Conservation (phyloP, 805 yeast species). For the Teunomyces panamensis region DNA sequence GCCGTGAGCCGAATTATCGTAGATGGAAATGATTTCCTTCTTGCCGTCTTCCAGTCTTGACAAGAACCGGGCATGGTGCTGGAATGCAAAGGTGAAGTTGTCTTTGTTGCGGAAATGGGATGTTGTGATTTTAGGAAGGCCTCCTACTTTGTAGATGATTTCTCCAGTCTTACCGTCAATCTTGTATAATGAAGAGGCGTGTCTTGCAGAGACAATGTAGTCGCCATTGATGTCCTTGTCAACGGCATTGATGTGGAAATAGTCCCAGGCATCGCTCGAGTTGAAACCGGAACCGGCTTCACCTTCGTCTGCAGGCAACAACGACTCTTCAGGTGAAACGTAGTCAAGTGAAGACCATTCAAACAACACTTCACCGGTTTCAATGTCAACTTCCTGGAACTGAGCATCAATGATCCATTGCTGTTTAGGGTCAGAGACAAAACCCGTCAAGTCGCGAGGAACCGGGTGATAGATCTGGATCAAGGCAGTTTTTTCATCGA, state of each 20-base stretch:
- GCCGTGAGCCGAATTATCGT: conserved; percentile 38
- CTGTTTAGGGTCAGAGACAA: conserved; percentile 22
- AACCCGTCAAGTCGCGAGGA: conserved; percentile 24
- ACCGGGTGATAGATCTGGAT: conserved; percentile 33
- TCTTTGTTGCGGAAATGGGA: conserved; percentile 14
- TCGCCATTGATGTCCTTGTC: conserved; percentile 34
- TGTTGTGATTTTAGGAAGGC: conserved; percentile 17
- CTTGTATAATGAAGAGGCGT: conserved; percentile 32
- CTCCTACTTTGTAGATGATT: conserved; percentile 33
- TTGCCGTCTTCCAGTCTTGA: conserved; percentile 18
- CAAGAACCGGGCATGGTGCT: conserved; percentile 35
- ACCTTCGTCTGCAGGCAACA: conserved; percentile 26
- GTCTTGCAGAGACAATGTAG: conserved; percentile 34
- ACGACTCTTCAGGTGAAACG: conserved; percentile 30
- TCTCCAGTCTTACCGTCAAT: conserved; percentile 34
- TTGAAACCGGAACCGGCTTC: conserved; percentile 33
- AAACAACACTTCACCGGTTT: conserved; percentile 32
- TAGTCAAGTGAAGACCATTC: conserved; percentile 35
- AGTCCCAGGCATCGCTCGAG: conserved; percentile 37
- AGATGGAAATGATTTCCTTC: conserved; percentile 32
- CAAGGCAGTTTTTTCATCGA: conserved; percentile 27
- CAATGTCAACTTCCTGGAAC: conserved; percentile 34
- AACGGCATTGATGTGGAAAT: conserved; percentile 38
- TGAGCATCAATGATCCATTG: conserved; percentile 35
- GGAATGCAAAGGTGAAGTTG: conserved; percentile 30